Evolutionary conservation across 176 grass and related monocot genomes (phyloP).

Genomic region (Musa troglodytarum): DNA sequence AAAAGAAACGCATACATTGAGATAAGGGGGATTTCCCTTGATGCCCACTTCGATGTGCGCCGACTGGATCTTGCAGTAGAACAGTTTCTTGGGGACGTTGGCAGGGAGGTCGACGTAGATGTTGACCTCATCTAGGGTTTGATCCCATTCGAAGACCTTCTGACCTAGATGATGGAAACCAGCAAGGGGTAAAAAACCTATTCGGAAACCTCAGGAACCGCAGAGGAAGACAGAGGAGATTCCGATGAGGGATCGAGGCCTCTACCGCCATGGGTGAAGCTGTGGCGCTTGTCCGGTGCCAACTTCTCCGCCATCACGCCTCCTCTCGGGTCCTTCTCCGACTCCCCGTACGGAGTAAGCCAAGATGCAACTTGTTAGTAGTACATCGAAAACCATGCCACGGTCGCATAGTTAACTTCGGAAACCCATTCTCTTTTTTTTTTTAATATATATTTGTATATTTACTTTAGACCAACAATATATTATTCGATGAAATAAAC

Average conservation of each 20-base stretch:
- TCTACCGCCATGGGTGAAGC: slow-evolving; percentile 69
- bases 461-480: background rate
- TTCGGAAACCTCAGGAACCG: background rate
- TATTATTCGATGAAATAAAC: background rate
- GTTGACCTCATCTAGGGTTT: slow-evolving; percentile 90
- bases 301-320: slow-evolving; percentile 75
- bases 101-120: slow-evolving; percentile 87
- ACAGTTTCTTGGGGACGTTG: slow-evolving; percentile 65
- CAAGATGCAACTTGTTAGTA: too few relatives aligned
- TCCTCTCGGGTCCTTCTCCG: background rate
- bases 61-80: slow-evolving; percentile 61
- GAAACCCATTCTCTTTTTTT: background rate
- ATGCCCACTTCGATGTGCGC: slow-evolving; percentile 77
- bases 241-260: background rate
- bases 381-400: too few relatives aligned
- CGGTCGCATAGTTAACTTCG: too few relatives aligned
- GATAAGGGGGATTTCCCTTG: slow-evolving; percentile 76
- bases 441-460: background rate
- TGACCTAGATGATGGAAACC: slow-evolving; percentile 43
- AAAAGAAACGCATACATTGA: slow-evolving; percentile 44
- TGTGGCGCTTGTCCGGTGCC: slow-evolving; percentile 74
- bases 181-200: background rate
- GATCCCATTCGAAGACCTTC: slow-evolving; percentile 99
- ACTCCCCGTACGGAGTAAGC: too few relatives aligned
- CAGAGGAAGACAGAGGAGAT: background rate